phyloP scores from a whole-genome alignment of 148 eudicot species.

The Rhododendron griersonianum region DNA sequence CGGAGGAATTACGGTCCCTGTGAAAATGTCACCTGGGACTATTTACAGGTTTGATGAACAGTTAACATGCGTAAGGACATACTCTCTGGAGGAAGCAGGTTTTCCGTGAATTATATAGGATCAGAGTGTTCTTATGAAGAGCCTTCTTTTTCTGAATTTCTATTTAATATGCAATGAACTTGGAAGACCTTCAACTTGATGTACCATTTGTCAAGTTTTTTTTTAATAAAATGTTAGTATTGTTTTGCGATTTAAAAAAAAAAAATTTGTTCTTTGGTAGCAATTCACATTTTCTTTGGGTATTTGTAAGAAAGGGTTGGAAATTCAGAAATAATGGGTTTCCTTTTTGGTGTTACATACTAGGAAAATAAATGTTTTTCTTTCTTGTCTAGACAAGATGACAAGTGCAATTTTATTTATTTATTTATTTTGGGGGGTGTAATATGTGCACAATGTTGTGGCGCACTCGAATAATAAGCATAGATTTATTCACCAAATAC shows the following conservation, averaged over 20 bases:
- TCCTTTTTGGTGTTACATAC: background rate
- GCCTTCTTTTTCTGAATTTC: background rate
- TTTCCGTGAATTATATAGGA: background rate
- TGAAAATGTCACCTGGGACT: conserved; percentile 37
- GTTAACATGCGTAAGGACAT: conserved; percentile 39
- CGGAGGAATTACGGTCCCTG: conserved; percentile 31
- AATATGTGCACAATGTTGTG: no score
- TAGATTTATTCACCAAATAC: no score
- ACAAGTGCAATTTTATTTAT: no score
- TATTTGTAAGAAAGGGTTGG: background rate
- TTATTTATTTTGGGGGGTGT: no score
- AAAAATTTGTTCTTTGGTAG: background rate
- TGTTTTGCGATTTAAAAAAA: no score
- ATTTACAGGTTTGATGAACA: conserved; percentile 42
- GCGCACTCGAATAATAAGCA: no score
- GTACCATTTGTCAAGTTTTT: no score
- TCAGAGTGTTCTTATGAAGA: background rate
- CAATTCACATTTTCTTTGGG: background rate
- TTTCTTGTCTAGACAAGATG: no score
- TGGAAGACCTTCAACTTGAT: background rate
- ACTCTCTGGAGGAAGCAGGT: conserved; percentile 18
- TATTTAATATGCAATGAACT: background rate
- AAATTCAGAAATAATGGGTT: background rate
- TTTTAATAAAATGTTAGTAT: no score
- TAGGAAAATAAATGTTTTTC: no score